phyloP scores from a whole-genome alignment of 768 basidiomycete genomes.

The Naganishia vishniacii region DNA sequence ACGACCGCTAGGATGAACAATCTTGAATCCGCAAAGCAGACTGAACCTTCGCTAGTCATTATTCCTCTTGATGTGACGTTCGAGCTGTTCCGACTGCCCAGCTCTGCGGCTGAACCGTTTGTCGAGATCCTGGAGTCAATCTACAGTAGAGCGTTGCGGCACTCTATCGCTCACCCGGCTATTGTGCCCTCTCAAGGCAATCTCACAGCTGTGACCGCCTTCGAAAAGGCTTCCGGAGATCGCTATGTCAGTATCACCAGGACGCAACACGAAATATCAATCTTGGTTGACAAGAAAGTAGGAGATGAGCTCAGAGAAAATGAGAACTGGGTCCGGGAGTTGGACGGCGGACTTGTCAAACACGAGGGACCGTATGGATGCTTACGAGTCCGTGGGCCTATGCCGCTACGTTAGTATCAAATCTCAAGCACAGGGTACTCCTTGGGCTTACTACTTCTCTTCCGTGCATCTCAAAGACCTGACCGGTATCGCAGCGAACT shows the following conservation, averaged over 20 bases:
- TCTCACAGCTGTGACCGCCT: background rate
- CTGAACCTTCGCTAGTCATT: conserved; percentile 9
- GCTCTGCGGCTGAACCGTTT: background rate
- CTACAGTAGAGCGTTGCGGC: background rate
- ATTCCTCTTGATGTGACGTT: conserved; percentile 4
- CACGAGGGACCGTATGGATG: conserved; percentile 25
- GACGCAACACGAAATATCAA: conserved; percentile 10
- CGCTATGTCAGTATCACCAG: conserved; percentile 16
- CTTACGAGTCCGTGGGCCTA: conserved; percentile 23
- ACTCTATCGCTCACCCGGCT: background rate
- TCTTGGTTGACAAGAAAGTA: conserved; percentile 3
- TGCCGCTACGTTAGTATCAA: conserved; percentile 21
- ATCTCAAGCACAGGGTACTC: too few species aligned
- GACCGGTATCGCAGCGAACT: conserved; percentile 23
- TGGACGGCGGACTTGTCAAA: background rate
- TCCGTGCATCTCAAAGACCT: conserved; percentile 9
- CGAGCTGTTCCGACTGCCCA: background rate
- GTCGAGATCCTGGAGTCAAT: background rate
- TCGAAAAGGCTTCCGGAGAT: conserved; percentile 10
- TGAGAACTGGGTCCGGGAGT: background rate
- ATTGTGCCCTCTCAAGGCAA: background rate
- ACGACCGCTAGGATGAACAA: background rate
- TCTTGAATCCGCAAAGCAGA: conserved; percentile 13
- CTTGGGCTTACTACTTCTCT: background rate
- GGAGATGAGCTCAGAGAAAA: background rate